These are phyloP conservation scores for Actinidia chinensis DNA, from an alignment of 179 eudicot species.

Conservation along the genomic window DNA sequence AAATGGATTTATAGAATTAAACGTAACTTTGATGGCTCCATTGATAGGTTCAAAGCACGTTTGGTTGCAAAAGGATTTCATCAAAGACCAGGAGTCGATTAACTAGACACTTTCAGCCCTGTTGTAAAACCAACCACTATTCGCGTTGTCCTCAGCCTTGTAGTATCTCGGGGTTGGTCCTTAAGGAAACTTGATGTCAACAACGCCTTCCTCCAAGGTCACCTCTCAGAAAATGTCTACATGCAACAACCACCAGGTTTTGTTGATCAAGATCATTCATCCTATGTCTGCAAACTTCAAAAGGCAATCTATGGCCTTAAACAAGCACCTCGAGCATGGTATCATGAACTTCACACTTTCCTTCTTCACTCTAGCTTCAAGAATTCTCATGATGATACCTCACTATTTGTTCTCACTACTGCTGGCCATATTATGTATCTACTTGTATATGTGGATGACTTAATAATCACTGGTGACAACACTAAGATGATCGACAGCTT, in stretches of 20 bases:
- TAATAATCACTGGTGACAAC: background rate
- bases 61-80: conserved; percentile 1
- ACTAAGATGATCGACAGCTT: background rate
- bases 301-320: background rate
- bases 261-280: background rate
- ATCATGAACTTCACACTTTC: background rate
- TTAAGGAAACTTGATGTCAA: background rate
- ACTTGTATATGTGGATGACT: conserved; percentile 8
- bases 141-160: background rate
- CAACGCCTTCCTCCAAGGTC: background rate
- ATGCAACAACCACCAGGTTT: conserved; percentile 5
- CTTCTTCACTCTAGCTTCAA: background rate
- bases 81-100: background rate
- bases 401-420: background rate
- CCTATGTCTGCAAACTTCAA: background rate
- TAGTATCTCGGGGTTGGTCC: background rate
- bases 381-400: background rate
- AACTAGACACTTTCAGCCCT: background rate
- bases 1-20: background rate
- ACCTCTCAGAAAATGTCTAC: background rate
- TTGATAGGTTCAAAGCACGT: background rate
- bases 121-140: background rate
- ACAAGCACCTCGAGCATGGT: conserved; percentile 1
- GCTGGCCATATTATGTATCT: background rate
- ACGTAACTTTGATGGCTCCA: background rate